These are phyloP conservation scores for Crithidia expoeki DNA, from an alignment of 208 protist species.

Conservation along the genomic window DNA sequence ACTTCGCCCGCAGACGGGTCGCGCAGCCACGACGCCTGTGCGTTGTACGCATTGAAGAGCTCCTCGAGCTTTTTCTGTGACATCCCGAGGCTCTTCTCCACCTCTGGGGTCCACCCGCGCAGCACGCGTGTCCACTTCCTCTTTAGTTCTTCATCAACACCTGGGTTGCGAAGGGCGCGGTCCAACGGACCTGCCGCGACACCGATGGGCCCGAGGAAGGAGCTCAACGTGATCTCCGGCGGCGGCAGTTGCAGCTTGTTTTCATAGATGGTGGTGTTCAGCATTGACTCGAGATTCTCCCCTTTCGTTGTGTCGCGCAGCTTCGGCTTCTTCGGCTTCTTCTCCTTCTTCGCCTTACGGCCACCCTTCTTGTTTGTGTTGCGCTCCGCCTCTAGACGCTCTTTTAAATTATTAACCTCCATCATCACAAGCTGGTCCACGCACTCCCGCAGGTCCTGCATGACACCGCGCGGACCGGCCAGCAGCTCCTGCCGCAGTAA, in stretches of 20 bases:
- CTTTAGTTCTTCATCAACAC: conserved; percentile 76
- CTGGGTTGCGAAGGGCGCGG: conserved; percentile 41
- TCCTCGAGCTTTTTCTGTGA: conserved; percentile 76
- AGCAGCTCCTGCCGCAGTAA: conserved; percentile 84
- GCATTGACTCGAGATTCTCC: conserved; percentile 79
- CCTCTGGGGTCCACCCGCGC: conserved; percentile 74
- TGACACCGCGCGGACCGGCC: conserved; percentile 86
- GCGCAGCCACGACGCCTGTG: conserved; percentile 65
- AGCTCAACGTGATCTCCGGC: conserved; percentile 40
- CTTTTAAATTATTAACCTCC: conserved; percentile 93
- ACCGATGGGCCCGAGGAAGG: conserved; percentile 74
- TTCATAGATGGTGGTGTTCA: conserved; percentile 80
- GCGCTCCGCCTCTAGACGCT: conserved; percentile 75
- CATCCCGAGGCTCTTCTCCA: conserved; percentile 77
- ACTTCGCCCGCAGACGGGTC: conserved; percentile 87
- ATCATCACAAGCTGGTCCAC: conserved; percentile 93
- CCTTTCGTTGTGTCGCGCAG: conserved; percentile 86
- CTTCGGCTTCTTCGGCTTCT: conserved; percentile 80
- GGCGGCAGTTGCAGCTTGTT: conserved; percentile 86
- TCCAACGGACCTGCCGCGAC: conserved; percentile 63
- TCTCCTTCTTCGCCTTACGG: conserved; percentile 65
- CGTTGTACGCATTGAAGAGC: conserved; percentile 67
- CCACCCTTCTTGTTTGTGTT: conserved; percentile 52
- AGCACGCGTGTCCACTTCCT: conserved; percentile 91
- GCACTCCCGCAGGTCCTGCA: conserved; percentile 84